Evolutionary conservation across 495 filamentous ascomycete genomes (phyloP).

Genomic region (Podospora conica): DNA sequence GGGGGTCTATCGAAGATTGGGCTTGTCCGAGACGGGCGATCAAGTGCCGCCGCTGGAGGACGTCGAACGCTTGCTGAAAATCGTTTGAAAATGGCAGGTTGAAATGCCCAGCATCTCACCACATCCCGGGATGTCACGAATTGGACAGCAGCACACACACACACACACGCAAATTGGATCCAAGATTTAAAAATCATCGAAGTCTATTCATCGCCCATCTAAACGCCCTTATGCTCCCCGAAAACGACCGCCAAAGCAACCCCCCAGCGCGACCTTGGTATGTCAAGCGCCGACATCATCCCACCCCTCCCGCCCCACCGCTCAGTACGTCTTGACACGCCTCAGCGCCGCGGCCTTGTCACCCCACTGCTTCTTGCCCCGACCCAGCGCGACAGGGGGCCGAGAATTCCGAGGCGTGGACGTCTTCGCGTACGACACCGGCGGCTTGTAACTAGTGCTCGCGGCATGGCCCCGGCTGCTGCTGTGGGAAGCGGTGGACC

Average conservation of each 20-base stretch:
- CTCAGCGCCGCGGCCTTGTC: background rate
- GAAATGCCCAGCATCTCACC: background rate
- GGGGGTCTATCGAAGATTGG: background rate
- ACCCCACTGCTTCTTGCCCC: background rate
- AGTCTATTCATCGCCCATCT: background rate
- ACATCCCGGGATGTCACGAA: background rate
- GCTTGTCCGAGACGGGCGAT: constrained; percentile 14
- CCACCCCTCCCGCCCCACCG: background rate
- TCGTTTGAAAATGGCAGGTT: background rate
- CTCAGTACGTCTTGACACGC: background rate
- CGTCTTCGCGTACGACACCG: no score
- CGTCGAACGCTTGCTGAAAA: background rate
- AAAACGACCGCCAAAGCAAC: background rate
- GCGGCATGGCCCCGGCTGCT: no score
- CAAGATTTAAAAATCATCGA: background rate
- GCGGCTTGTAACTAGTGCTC: no score
- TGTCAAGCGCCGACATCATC: background rate
- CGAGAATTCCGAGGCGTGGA: background rate
- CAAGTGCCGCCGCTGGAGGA: background rate
- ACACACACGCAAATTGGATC: background rate
- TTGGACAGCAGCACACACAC: background rate
- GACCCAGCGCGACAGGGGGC: background rate
- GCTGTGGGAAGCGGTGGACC: no score
- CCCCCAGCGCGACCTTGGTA: background rate
- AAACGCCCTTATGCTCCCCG: background rate